Percentiles rank a stretch among this genome's conserved stretches.
Evolutionary conservation across 179 eudicot genomes (phyloP).

Genomic region (Corrigiola litoralis): DNA sequence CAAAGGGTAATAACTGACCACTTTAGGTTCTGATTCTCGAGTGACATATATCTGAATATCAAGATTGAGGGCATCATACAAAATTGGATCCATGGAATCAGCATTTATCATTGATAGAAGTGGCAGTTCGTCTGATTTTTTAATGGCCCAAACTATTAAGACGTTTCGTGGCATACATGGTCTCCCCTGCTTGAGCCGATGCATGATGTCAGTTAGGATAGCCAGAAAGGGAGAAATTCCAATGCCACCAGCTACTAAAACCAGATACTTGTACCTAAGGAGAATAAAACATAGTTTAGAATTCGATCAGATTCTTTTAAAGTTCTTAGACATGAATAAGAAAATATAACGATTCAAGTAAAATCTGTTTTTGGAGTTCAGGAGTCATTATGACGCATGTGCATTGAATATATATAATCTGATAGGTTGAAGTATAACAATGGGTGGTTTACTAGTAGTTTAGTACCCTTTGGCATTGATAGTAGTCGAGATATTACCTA

Average conservation of each 20-base stretch:
- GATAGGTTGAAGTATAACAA: too few relatives aligned
- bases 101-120: conserved; percentile 55
- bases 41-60: conserved; percentile 84
- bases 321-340: background rate
- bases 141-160: conserved; percentile 81
- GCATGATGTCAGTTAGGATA: conserved; percentile 73
- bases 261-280: conserved; percentile 67
- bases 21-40: conserved; percentile 63
- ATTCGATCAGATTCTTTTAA: background rate
- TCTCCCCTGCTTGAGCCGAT: conserved; percentile 55
- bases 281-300: background rate
- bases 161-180: conserved; percentile 70
- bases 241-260: conserved; percentile 92
- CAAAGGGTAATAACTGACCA: conserved; percentile 35
- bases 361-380: too few relatives aligned
- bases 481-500: too few relatives aligned
- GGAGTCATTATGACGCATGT: too few relatives aligned
- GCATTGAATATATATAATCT: too few relatives aligned
- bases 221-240: conserved; percentile 93
- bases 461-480: too few relatives aligned
- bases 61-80: conserved; percentile 55
- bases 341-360: too few relatives aligned
- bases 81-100: conserved; percentile 56
- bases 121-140: conserved; percentile 70
- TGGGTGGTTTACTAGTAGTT: too few relatives aligned